phyloP scores from a whole-genome alignment of 2,329 filamentous ascomycete genomes.

The Nannizziopsis arthrosporioides region DNA sequence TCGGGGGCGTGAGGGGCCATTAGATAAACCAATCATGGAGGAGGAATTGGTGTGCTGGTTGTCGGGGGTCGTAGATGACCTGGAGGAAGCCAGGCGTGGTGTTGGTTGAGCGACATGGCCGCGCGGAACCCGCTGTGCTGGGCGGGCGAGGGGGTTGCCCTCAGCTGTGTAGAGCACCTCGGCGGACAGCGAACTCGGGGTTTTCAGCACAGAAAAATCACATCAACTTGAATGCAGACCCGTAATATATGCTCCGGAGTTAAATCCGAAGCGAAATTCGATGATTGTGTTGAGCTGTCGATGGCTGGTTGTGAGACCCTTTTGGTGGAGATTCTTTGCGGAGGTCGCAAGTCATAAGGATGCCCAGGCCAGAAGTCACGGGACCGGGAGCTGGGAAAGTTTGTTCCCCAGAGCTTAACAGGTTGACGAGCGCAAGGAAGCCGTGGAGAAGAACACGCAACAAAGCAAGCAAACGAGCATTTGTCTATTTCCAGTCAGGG shows the following conservation, averaged over 20 bases:
- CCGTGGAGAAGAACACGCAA: too few species aligned
- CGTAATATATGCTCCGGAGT: constrained; percentile 19
- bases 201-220: constrained; percentile 22
- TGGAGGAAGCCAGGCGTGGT: constrained; percentile 56
- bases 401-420: neutral
- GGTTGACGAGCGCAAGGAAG: too few species aligned
- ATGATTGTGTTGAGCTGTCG: constrained; percentile 27
- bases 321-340: constrained; percentile 32
- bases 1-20: constrained; percentile 33
- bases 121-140: constrained; percentile 37
- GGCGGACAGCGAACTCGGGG: constrained; percentile 21
- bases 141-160: constrained; percentile 35
- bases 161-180: constrained; percentile 31
- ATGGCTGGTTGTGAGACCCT: constrained; percentile 25
- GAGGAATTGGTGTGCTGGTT: constrained; percentile 39
- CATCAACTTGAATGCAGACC: constrained; percentile 21
- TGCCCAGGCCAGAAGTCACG: constrained; percentile 20
- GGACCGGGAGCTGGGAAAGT: constrained; percentile 17
- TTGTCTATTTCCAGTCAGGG: too few species aligned
- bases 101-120: constrained; percentile 55
- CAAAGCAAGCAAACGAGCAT: too few species aligned
- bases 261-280: constrained; percentile 23
- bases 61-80: constrained; percentile 49
- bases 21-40: constrained; percentile 34
- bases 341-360: constrained; percentile 30